Evolutionary conservation across 441 rosid genomes (phyloP).

Genomic region (Gossypium schwendimanii): DNA sequence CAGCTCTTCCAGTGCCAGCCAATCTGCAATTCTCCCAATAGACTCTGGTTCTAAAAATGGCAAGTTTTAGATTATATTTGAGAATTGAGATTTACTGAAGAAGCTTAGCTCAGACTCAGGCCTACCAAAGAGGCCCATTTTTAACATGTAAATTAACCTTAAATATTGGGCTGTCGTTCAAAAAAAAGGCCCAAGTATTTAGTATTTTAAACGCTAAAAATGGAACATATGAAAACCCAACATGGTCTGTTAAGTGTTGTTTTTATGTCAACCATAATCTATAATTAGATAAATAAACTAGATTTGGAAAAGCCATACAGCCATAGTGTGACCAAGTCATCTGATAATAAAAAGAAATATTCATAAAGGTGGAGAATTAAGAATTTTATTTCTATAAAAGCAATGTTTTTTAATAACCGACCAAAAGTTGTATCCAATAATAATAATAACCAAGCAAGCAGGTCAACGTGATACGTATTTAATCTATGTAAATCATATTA

Average conservation of each 20-base stretch:
- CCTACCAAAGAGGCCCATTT: not conserved
- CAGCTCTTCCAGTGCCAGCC: not conserved
- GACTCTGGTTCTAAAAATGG: not conserved
- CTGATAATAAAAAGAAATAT: not conserved
- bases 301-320: too few relatives aligned
- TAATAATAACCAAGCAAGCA: not conserved
- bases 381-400: not conserved
- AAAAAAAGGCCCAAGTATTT: not conserved
- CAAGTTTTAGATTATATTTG: not conserved
- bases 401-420: not conserved
- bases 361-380: not conserved
- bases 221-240: not conserved
- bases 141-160: not conserved
- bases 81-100: not conserved
- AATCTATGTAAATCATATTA: not conserved
- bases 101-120: not conserved
- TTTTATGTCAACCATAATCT: too few relatives aligned
- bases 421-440: not conserved
- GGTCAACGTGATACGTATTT: not conserved
- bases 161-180: not conserved
- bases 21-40: not conserved
- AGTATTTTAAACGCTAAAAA: not conserved
- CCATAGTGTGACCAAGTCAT: not conserved
- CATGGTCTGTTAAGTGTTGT: not conserved
- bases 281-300: too few relatives aligned